Evolutionary conservation across 1,284 basidiomycete genomes (phyloP), one percentile per base, ranked within the genome.

Genomic region (Tremellales sp.): DNA sequence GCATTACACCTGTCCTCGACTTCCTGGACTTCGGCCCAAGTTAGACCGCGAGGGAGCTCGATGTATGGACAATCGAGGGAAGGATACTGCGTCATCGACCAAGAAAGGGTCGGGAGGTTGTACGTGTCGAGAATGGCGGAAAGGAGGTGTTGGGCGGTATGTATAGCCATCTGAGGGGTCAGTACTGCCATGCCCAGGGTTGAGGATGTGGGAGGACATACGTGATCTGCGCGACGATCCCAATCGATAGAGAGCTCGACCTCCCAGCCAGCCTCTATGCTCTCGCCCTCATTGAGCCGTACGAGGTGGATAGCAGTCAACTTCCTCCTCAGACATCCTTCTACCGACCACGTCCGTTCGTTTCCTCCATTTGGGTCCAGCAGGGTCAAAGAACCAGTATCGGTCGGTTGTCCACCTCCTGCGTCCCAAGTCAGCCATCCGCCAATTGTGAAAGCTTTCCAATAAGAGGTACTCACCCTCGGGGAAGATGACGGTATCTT

Each of bases 401-500:
- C 89, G 4, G 83, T 84, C 0, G 87, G 86, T 61, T 93, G 89
- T 2, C 87, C 88, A 13, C 89, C 89, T 12, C 88, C 87, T 74
- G 51, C 15, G n/a, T n/a, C n/a, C n/a, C 7, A 19, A 4, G 3
- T 4, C 12, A 17, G 3, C 17, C 10, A 35, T 12, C 15, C 17
- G 41, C 52, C 53, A 60, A 52, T 26, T 22, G n/a, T n/a, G n/a
- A n/a, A n/a, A n/a, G n/a, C n/a, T 22, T 17, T 22, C n/a, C n/a
- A n/a, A n/a, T n/a, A 24, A 45, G 31, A 37, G n/a, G 7, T 4
- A 54, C 58, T 36, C 37, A 65, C 76, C 77, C 73, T 92, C 89
- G 0, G 89, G 89, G 64, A 92, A 92, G 40, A 90, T 79, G n/a
- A 89, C 78, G 1, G 87, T 90, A 68, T 92, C 89, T 52, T 85